A percentile compares a stretch with the other conserved stretches of the same genome.
phyloP scores from a whole-genome alignment of 2,329 filamentous ascomycete genomes.

The Stemphylium vesicarium region DNA sequence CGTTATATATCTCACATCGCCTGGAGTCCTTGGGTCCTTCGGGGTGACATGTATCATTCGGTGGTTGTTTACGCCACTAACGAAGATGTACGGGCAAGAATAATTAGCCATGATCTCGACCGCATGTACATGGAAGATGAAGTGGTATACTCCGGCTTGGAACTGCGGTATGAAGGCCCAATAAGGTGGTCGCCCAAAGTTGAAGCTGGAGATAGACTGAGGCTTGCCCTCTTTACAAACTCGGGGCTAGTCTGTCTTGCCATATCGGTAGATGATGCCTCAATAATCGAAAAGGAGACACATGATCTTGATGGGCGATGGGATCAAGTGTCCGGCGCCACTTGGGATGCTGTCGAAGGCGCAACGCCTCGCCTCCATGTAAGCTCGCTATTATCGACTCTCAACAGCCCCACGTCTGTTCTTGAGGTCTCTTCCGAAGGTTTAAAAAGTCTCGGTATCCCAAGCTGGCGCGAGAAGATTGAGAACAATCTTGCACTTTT shows the following conservation, averaged over 20 bases:
- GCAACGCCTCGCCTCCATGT: constrained; percentile 41
- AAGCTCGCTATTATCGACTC: constrained; percentile 46
- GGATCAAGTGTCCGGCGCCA: constrained; percentile 48
- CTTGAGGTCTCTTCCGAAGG: constrained; percentile 32
- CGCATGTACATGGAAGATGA: constrained; percentile 30
- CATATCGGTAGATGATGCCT: constrained; percentile 32
- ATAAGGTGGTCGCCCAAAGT: constrained; percentile 38
- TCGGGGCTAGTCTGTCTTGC: constrained; percentile 35
- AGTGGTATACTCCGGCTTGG: constrained; percentile 28
- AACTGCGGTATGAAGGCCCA: constrained; percentile 33
- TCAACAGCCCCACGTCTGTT: constrained; percentile 39
- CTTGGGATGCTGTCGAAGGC: constrained; percentile 39
- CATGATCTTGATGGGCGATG: constrained; percentile 52
- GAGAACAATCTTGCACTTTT: constrained; percentile 50
- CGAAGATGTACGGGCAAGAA: constrained; percentile 35
- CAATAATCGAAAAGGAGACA: constrained; percentile 20
- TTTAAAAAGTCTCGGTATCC: constrained; percentile 15
- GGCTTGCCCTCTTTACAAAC: constrained; percentile 42
- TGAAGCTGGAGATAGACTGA: constrained; percentile 21
- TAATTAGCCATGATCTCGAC: constrained; percentile 23
- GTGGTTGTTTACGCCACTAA: constrained; percentile 48
- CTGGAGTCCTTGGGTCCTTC: constrained; percentile 50
- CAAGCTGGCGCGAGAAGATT: constrained; percentile 53
- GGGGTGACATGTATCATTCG: constrained; percentile 27
- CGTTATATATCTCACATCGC: constrained; percentile 44